A percentile compares a stretch with the other conserved stretches of the same genome.
Evolutionary conservation across 108 stramenopile genomes (phyloP).

Genomic region (Aureococcus anophagefferens): DNA sequence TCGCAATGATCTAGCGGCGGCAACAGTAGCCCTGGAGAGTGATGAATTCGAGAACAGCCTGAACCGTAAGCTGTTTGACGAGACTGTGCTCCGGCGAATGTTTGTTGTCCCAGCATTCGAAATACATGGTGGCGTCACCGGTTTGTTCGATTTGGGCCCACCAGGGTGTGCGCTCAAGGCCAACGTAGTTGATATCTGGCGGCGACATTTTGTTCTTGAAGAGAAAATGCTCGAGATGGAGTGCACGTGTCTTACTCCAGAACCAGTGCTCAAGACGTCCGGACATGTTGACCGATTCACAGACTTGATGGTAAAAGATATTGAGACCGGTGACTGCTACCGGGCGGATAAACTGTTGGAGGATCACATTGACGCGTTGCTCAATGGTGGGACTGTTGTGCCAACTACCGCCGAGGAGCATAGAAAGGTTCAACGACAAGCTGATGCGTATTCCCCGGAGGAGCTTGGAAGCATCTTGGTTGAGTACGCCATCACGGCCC

Average conservation of each 20-base stretch:
- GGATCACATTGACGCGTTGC: slow-evolving; percentile 88
- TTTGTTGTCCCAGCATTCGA: slow-evolving; percentile 97
- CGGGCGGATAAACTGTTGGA: slow-evolving; percentile 96
- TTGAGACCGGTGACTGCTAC: slow-evolving; percentile 70
- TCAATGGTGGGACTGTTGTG: slow-evolving; percentile 54
- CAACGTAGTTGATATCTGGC: slow-evolving; percentile 87
- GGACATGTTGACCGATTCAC: slow-evolving; percentile 99
- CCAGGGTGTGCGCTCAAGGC: slow-evolving; percentile 94
- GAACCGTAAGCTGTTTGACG: slow-evolving; percentile 83
- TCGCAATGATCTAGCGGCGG: neutral
- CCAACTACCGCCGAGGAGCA: slow-evolving; percentile 73
- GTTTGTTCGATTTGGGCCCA: slow-evolving; percentile 96
- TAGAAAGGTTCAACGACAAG: slow-evolving; percentile 79
- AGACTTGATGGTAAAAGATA: slow-evolving; percentile 97
- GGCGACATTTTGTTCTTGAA: slow-evolving; percentile 92
- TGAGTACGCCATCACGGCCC: slow-evolving; percentile 70
- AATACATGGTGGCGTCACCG: slow-evolving; percentile 97
- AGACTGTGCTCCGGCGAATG: slow-evolving; percentile 90
- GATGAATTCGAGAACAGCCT: slow-evolving; percentile 22
- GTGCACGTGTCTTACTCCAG: slow-evolving; percentile 93
- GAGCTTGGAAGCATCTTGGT: slow-evolving; percentile 79
- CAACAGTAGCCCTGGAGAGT: neutral
- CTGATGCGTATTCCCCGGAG: slow-evolving; percentile 87
- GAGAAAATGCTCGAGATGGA: slow-evolving; percentile 99
- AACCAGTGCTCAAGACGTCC: slow-evolving; percentile 86